Evolutionary conservation across 345 rosid genomes (phyloP).

Genomic region (Carallia pectinifolia): DNA sequence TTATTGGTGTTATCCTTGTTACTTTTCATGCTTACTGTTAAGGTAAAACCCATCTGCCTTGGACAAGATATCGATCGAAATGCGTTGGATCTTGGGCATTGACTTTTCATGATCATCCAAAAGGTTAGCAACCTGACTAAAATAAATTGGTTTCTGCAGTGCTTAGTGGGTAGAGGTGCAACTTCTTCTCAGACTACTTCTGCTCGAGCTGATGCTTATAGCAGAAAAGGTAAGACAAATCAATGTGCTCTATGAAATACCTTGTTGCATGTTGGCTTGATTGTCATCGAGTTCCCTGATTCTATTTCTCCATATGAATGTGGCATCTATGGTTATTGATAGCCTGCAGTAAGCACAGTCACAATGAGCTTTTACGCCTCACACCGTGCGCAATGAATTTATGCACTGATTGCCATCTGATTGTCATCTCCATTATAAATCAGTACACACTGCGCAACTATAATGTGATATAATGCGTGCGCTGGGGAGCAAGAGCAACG

Average conservation of each 20-base stretch:
- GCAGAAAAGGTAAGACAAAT: conserved; percentile 41
- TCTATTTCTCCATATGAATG: not conserved
- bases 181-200: conserved; percentile 12
- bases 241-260: not conserved
- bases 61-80: no score
- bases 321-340: not conserved
- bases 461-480: no score
- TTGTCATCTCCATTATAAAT: no score
- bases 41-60: no score
- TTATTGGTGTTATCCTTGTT: no score
- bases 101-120: no score
- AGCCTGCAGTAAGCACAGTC: not conserved
- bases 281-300: not conserved
- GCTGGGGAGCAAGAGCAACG: no score
- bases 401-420: not conserved
- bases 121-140: no score
- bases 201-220: conserved; percentile 37
- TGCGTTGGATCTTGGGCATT: no score
- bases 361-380: not conserved
- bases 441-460: no score
- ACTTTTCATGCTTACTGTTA: no score
- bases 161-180: conserved; percentile 22
- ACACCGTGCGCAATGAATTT: not conserved
- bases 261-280: not conserved
- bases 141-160: conserved; percentile 20